These are phyloP conservation scores for Fusarium duplospermum DNA, from an alignment of 2,329 filamentous ascomycete species.

Conservation along the genomic window DNA sequence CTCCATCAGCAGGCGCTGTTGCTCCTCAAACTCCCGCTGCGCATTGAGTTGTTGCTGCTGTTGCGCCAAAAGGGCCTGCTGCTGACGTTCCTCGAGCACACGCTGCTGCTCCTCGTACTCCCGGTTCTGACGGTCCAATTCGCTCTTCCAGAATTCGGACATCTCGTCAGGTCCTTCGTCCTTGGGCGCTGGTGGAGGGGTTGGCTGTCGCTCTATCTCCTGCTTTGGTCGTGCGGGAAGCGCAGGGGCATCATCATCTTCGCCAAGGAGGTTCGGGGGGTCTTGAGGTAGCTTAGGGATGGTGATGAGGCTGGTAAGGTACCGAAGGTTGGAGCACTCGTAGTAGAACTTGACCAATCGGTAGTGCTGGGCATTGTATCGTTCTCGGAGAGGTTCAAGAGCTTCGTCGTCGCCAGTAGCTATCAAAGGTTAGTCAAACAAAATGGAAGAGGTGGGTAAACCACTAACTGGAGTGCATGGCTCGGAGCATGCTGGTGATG, in stretches of 20 bases:
- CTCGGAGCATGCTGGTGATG: constrained; percentile 97
- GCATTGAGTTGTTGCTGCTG: constrained; percentile 86
- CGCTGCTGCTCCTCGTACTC: constrained; percentile 96
- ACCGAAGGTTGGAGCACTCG: constrained; percentile 97
- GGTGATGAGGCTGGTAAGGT: constrained; percentile 94
- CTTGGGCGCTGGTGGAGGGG: constrained; percentile 75
- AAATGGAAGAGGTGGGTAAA: not conserved
- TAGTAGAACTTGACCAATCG: constrained; percentile 98
- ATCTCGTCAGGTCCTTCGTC: constrained; percentile 92
- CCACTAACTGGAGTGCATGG: constrained; percentile 90
- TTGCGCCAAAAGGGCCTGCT: constrained; percentile 82
- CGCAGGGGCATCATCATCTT: constrained; percentile 85
- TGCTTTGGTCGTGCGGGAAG: constrained; percentile 84
- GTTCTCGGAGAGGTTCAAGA: constrained; percentile 84
- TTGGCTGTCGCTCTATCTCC: constrained; percentile 76
- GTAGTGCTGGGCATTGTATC: constrained; percentile 97
- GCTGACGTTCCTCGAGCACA: constrained; percentile 87
- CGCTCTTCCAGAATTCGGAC: constrained; percentile 97
- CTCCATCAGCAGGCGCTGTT: constrained; percentile 87
- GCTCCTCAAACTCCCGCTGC: constrained; percentile 95
- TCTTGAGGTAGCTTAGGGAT: constrained; percentile 96
- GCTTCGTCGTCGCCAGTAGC: constrained; percentile 95
- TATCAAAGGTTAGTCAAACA: constrained; percentile 49
- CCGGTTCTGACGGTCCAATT: constrained; percentile 89
- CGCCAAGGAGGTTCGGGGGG: constrained; percentile 86